These are phyloP conservation scores for Irineochytrium annulatum DNA, from an alignment of 192 early-diverging fungal species.

Conservation along the genomic window DNA sequence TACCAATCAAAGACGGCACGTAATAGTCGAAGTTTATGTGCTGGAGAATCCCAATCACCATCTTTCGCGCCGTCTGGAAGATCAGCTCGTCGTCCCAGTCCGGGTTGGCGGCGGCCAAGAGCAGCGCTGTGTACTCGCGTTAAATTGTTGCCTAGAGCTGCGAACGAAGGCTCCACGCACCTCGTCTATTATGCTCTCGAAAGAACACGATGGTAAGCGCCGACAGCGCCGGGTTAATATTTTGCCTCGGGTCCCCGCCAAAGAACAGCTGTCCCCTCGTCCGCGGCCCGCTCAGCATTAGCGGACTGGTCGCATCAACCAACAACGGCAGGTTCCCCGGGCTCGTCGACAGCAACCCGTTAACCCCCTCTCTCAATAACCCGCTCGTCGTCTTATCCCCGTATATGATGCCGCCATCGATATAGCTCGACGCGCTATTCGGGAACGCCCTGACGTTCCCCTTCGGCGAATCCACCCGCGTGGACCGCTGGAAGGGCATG, in stretches of 20 bases:
- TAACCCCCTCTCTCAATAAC: neutral
- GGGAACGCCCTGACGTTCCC: neutral
- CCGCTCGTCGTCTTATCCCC: conserved; percentile 1
- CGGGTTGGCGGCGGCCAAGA: conserved; percentile 24
- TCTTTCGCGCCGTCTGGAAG: conserved; percentile 34
- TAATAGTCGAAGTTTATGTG: conserved; percentile 39
- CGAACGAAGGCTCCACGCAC: no score
- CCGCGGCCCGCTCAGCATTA: conserved; percentile 10
- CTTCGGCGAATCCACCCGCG: neutral
- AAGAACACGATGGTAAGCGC: conserved; percentile 14
- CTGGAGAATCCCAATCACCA: conserved; percentile 44
- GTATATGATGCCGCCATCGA: conserved; percentile 32
- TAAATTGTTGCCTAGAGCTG: no score
- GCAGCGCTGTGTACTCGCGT: no score
- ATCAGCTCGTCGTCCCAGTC: conserved; percentile 31
- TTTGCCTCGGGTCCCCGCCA: conserved; percentile 8
- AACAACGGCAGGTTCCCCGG: no score
- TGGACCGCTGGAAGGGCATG: conserved; percentile 13
- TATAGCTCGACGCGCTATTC: conserved; percentile 23
- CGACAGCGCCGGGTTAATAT: conserved; percentile 19
- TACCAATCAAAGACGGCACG: conserved; percentile 29
- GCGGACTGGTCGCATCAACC: no score
- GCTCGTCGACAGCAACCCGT: conserved; percentile 16
- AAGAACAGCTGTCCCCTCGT: conserved; percentile 12
- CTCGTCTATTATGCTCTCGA: conserved; percentile 44